Base-by-base conservation (phyloP, 768 basidiomycete genomes). In the Sistotremastrum suecicum region DNA sequence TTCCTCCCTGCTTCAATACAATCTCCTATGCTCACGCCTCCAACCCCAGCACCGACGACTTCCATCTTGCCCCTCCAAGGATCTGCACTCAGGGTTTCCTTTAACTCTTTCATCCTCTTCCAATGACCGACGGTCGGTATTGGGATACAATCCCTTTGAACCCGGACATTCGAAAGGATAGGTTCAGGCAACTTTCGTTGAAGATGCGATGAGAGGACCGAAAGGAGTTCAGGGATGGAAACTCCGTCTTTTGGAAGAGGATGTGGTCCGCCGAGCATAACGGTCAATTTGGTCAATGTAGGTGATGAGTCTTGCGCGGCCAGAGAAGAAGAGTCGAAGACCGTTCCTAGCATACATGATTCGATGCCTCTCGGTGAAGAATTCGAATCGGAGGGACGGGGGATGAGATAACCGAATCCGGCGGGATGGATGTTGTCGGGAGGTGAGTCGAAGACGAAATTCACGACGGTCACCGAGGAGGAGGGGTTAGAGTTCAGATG, bases 321-420 rank as follows among this genome's bases (percentile, higher is more conserved):
- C 37, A 90, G 68, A 5, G 83, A 72, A 43, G 77, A 80, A 0
- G 85, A 86, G 60, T 98, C 94, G 63, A 97, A 97, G 7, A 97
- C 80, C 32, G 81, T 79, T 8, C 94, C 94, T 0, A 98, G 71
- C 12, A 85, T 71, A 3, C 76, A 74, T 7, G 69, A 60, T 41
- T 60, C 52, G 37, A 62, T 48, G 10, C 63, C 58, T 34, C 59
- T 54, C 4, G 53, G 43, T 8, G 50, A 46, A n/a, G 61, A 54
- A 51, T 85, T 83, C 20, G 69, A 80, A 4, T 60, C 60, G 33
- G 62, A 63, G 0, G 83, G 78, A 10, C 91, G 83, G 0, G 92
- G 90, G 44, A 95, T 72, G 56, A 99, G 80, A 65, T 91, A 97
- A 6, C 94, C 94, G 58, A 97, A 99, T 3, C 94, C 94, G 2